Conservation (phyloP, 805 yeast species). For the Metschnikowia sp. region DNA sequence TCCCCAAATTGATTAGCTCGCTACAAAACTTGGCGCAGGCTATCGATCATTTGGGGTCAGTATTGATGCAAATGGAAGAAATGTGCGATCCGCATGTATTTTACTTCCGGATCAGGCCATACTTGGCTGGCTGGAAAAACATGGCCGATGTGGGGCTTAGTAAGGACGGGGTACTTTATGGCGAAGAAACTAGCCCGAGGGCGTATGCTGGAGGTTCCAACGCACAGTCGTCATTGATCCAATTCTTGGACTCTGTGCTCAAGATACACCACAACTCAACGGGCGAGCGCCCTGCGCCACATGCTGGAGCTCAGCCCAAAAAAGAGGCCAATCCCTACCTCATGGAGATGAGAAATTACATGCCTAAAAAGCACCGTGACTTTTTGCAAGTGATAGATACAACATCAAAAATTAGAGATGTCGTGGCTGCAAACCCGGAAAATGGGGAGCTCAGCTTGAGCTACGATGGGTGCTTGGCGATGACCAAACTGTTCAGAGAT, state of each 20-base stretch:
- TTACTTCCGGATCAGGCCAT: slow-evolving; percentile 83
- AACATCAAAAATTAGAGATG: slow-evolving; percentile 60
- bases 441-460: slow-evolving; percentile 61
- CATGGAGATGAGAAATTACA: slow-evolving; percentile 79
- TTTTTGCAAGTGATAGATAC: slow-evolving; percentile 62
- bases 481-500: slow-evolving; percentile 84
- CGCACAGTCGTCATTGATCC: slow-evolving; percentile 89
- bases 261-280: slow-evolving; percentile 77
- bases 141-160: slow-evolving; percentile 81
- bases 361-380: slow-evolving; percentile 84
- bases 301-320: slow-evolving; percentile 10
- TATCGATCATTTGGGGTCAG: slow-evolving; percentile 69
- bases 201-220: slow-evolving; percentile 85
- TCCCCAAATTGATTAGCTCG: slow-evolving; percentile 36
- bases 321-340: slow-evolving; percentile 49
- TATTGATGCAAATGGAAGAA: slow-evolving; percentile 81
- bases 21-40: slow-evolving; percentile 69
- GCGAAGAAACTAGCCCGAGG: slow-evolving; percentile 55
- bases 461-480: slow-evolving; percentile 86
- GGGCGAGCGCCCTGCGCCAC: slow-evolving; percentile 49
- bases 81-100: slow-evolving; percentile 94
- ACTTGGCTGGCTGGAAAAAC: slow-evolving; percentile 89
- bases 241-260: slow-evolving; percentile 74
- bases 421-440: slow-evolving; percentile 44
- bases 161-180: slow-evolving; percentile 72